phyloP scores from a whole-genome alignment of 768 basidiomycete genomes.

The Clathrus columnatus region DNA sequence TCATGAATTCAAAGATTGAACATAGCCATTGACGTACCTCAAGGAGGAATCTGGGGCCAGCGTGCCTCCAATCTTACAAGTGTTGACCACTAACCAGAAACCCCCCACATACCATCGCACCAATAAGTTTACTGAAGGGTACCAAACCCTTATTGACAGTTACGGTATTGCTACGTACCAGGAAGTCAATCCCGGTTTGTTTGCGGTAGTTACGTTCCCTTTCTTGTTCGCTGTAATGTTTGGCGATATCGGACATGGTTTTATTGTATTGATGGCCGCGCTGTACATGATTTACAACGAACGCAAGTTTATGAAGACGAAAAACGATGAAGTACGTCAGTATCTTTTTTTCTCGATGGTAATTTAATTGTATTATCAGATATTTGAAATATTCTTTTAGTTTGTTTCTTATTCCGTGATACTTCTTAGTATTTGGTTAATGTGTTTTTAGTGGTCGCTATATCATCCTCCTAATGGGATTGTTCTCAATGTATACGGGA shows the following conservation, averaged over 20 bases:
- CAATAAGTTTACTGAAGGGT: slow-evolving; percentile 93
- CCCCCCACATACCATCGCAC: slow-evolving; percentile 94
- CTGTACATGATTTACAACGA: slow-evolving; percentile 83
- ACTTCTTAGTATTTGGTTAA: slow-evolving; percentile 18
- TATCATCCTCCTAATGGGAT: slow-evolving; percentile 97
- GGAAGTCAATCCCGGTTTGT: slow-evolving; percentile 94
- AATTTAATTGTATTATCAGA: slow-evolving; percentile 34
- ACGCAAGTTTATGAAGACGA: slow-evolving; percentile 61
- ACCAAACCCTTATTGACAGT: slow-evolving; percentile 97
- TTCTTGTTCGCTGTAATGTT: slow-evolving; percentile 99
- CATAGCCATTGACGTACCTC: neutral
- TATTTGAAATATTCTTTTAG: slow-evolving; percentile 87
- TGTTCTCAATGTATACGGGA: slow-evolving; percentile 93
- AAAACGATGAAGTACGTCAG: slow-evolving; percentile 59
- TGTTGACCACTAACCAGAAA: slow-evolving; percentile 79
- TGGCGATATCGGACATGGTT: slow-evolving; percentile 95
- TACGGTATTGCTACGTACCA: slow-evolving; percentile 94
- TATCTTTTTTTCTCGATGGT: neutral
- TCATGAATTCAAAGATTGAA: neutral
- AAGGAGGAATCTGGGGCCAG: slow-evolving; percentile 87
- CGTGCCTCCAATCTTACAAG: slow-evolving; percentile 86
- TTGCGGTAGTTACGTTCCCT: slow-evolving; percentile 88
- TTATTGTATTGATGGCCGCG: slow-evolving; percentile 70
- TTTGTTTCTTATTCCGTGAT: slow-evolving; percentile 36
- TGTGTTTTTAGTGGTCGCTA: slow-evolving; percentile 71